Evolutionary conservation across 495 filamentous ascomycete species (phyloP), one percentile per base, ranked within the genome.

Genomic region (Penicillium antarcticum): DNA sequence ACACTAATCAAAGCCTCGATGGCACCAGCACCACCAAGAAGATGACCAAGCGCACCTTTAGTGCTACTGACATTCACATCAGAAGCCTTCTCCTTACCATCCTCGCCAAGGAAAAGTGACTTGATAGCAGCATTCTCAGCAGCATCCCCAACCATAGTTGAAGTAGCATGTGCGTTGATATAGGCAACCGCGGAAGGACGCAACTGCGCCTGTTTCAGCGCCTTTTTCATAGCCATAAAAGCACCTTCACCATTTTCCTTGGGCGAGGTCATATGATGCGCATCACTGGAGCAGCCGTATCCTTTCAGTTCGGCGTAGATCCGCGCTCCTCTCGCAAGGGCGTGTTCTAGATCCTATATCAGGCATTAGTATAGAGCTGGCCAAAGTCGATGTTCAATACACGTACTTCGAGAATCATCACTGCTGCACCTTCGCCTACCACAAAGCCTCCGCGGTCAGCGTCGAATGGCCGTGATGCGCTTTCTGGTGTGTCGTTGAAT

Each of bases 91-190:
- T 68, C 53, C 46, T 79, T 74, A 0, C 91, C 92, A 6, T 85
- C 80, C 3, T 83, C 76, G 1, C 87, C 89, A 13, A 91, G 73
- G 66, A 97, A 84, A 51, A 98, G 66, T 0, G 77, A 61, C 50
- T 86, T 85, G 62, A 97, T 95, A 0, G 94, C 94, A 6, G 73
- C 69, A 49, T 91, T 95, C 68, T 98, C 94, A 0, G 92, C 94
- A 2, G 80, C 79, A 70, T 98, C 94, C 0, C 94, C 94, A 4
- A 96, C 76, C 9, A 74, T 56, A 1, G 94, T 98, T 7, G 86
- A 88, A 1, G 94, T 97, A 4, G 91, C 94, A 68, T 98, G 94
- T 2, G 94, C 94, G 63, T 97, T 98, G 61, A 98, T 80, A 66
- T 98, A 98, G 61, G 92, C 91, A 0, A 98, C 87, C 26, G 81